Percentiles rank a stretch among this genome's conserved stretches.
Conservation (phyloP, 768 basidiomycete genomes). For the Podaxis mareebaensis region DNA sequence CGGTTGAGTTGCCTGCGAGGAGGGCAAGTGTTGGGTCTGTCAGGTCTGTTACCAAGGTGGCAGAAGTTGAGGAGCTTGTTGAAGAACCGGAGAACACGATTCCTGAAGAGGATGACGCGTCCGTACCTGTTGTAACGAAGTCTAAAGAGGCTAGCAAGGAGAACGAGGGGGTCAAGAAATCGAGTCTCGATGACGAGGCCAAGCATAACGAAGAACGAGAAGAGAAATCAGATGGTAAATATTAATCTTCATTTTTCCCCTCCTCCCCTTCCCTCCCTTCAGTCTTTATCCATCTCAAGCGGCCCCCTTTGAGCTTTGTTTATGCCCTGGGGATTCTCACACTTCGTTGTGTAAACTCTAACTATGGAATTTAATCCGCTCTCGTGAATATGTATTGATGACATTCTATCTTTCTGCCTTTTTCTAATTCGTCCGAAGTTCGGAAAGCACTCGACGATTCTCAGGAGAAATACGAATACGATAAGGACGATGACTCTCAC, state of each 20-base stretch:
- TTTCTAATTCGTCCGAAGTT: neutral
- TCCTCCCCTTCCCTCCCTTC: neutral
- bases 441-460: slow-evolving; percentile 12
- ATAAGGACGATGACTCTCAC: slow-evolving; percentile 15
- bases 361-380: slow-evolving; percentile 1
- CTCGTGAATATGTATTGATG: slow-evolving; percentile 10
- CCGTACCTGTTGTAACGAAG: neutral
- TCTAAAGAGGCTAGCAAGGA: neutral
- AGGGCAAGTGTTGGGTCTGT: slow-evolving; percentile 10
- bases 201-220: slow-evolving; percentile 17
- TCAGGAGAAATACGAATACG: neutral
- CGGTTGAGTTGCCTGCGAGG: neutral
- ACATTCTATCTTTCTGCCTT: neutral
- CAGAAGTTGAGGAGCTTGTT: slow-evolving; percentile 3
- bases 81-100: neutral
- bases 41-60: neutral
- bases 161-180: neutral
- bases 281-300: neutral
- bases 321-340: neutral
- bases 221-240: slow-evolving; percentile 34
- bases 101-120: neutral
- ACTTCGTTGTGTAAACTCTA: slow-evolving; percentile 2
- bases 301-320: neutral
- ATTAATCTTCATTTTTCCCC: slow-evolving; percentile 25
- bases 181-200: slow-evolving; percentile 15